These are phyloP conservation scores for Xylaria polymorpha DNA, from an alignment of 2,329 filamentous ascomycete species.

Conservation along the genomic window DNA sequence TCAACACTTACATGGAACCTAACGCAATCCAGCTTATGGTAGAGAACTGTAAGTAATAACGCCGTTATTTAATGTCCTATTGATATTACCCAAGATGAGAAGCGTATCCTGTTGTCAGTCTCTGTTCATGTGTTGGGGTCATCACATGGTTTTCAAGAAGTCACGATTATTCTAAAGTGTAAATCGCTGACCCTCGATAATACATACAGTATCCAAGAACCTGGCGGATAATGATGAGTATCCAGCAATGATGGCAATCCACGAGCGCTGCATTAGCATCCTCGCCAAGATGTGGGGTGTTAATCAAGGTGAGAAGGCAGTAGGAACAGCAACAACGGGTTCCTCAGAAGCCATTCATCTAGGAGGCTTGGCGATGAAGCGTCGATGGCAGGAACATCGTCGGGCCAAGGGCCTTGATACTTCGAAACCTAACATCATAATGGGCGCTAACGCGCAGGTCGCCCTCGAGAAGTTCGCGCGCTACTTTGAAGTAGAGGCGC, in stretches of 20 bases:
- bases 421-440: conserved; percentile 76
- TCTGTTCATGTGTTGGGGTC: not conserved
- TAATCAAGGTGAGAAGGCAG: conserved; percentile 69
- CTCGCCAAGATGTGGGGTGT: conserved; percentile 74
- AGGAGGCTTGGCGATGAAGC: conserved; percentile 78
- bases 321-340: conserved; percentile 77
- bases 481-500: conserved; percentile 79
- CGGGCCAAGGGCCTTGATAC: conserved; percentile 68
- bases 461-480: conserved; percentile 78
- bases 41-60: conserved; percentile 66
- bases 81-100: not conserved
- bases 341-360: conserved; percentile 66
- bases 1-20: conserved; percentile 77
- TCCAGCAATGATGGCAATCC: conserved; percentile 68
- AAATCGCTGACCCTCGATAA: conserved; percentile 7
- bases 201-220: conserved; percentile 63
- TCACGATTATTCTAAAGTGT: not conserved
- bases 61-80: not conserved
- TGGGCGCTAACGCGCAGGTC: conserved; percentile 79
- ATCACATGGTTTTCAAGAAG: not conserved
- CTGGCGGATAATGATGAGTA: conserved; percentile 77
- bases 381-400: conserved; percentile 76
- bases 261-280: conserved; percentile 75
- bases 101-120: not conserved
- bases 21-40: conserved; percentile 73